Conservation (phyloP, 179 eudicot species). For the Beta lomatogona region DNA sequence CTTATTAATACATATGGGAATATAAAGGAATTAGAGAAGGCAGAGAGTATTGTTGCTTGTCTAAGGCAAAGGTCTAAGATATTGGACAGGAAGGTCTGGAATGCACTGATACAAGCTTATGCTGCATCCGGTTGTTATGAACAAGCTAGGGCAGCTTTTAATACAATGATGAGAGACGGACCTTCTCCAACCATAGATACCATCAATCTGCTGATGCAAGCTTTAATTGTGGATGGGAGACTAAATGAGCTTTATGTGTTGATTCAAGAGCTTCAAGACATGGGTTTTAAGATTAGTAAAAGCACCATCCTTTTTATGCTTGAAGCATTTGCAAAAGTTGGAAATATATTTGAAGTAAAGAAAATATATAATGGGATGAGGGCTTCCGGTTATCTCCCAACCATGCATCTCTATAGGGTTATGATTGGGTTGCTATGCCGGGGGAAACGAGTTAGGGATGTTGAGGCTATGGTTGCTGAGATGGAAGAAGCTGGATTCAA, state of each 20-base stretch:
- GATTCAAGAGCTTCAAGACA: slow-evolving; percentile 93
- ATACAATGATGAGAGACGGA: slow-evolving; percentile 99
- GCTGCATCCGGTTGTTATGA: slow-evolving; percentile 81
- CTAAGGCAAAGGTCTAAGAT: slow-evolving; percentile 57
- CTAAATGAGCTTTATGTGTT: slow-evolving; percentile 81
- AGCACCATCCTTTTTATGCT: slow-evolving; percentile 89
- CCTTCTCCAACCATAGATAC: slow-evolving; percentile 87
- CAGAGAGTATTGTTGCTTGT: slow-evolving; percentile 69
- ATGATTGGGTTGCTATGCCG: slow-evolving; percentile 75
- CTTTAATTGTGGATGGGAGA: slow-evolving; percentile 80
- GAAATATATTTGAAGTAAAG: slow-evolving; percentile 92
- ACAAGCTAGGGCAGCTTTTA: slow-evolving; percentile 97
- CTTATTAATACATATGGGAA: slow-evolving; percentile 82
- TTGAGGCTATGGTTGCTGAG: slow-evolving; percentile 79
- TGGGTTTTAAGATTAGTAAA: slow-evolving; percentile 95
- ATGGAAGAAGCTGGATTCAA: slow-evolving; percentile 88
- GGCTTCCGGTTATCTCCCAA: slow-evolving; percentile 95
- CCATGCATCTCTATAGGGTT: slow-evolving; percentile 93
- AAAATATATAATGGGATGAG: slow-evolving; percentile 94
- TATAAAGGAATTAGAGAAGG: slow-evolving; percentile 61
- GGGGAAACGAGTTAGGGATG: slow-evolving; percentile 85
- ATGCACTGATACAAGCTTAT: slow-evolving; percentile 76
- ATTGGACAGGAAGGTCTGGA: slow-evolving; percentile 85
- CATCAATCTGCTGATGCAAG: slow-evolving; percentile 74
- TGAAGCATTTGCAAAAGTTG: slow-evolving; percentile 87